Evolutionary conservation across 495 filamentous ascomycete genomes (phyloP).

Genomic region (Xylaria castorea): DNA sequence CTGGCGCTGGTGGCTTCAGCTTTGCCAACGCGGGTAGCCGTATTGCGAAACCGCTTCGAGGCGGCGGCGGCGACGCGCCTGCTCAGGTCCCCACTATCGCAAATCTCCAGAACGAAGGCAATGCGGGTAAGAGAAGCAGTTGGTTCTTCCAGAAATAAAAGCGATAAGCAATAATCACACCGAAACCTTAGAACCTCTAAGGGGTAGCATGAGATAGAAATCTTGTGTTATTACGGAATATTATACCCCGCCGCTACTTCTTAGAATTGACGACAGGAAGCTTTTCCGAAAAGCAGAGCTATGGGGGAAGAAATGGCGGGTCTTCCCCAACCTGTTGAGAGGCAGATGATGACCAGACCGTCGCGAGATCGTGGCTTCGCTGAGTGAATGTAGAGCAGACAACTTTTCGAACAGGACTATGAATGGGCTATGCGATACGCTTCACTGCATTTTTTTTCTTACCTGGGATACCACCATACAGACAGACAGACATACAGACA

Average conservation of each 20-base stretch:
- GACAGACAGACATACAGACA: conserved; percentile 5
- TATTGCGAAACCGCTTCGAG: conserved; percentile 96
- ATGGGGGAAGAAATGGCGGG: background rate
- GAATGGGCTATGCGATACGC: background rate
- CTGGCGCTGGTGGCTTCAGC: conserved; percentile 69
- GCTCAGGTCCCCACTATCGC: conserved; percentile 59
- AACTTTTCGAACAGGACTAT: background rate
- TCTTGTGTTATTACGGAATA: conserved; percentile 2
- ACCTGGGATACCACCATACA: conserved; percentile 13
- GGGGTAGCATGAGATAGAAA: background rate
- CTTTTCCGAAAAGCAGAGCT: background rate
- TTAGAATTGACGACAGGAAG: background rate
- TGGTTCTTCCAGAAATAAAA: conserved; percentile 64
- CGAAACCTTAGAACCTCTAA: background rate
- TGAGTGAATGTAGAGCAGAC: conserved; percentile 8
- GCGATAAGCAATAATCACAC: conserved; percentile 13
- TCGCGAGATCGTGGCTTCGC: background rate
- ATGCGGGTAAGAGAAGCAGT: conserved; percentile 60
- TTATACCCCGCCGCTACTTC: conserved; percentile 4
- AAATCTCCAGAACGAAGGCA: conserved; percentile 57
- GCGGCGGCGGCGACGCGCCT: conserved; percentile 69
- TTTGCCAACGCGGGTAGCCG: conserved; percentile 76
- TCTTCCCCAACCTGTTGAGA: conserved; percentile 1
- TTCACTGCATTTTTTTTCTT: background rate
- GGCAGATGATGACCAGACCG: background rate